phyloP scores from a whole-genome alignment of 1,284 basidiomycete genomes.

The Leucoagaricus sp. region DNA sequence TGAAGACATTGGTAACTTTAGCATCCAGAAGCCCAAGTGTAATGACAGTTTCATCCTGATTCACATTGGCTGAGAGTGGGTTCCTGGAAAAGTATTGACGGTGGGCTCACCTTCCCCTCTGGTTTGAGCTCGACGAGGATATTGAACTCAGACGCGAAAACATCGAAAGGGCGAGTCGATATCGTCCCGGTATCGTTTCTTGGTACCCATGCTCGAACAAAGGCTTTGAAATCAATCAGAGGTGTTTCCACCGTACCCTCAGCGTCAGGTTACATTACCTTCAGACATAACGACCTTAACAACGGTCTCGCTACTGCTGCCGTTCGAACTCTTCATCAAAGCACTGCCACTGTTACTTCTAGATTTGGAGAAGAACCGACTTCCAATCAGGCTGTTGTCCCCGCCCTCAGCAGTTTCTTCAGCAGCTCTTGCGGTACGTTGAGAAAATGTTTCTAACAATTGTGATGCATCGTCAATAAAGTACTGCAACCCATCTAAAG shows the following conservation, averaged over 20 bases:
- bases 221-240: constrained; percentile 22
- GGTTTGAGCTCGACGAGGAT: constrained; percentile 11
- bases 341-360: constrained; percentile 40
- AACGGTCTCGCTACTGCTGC: constrained; percentile 42
- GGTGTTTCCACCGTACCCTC: not conserved
- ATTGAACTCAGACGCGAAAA: constrained; percentile 11
- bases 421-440: constrained; percentile 28
- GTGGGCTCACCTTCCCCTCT: constrained; percentile 6
- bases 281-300: constrained; percentile 59
- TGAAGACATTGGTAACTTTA: constrained; percentile 48
- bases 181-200: not conserved
- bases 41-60: constrained; percentile 61
- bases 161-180: constrained; percentile 6
- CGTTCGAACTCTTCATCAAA: constrained; percentile 24
- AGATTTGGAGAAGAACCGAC: constrained; percentile 74
- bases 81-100: not conserved
- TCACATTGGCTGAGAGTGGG: not conserved
- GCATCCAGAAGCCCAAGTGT: constrained; percentile 66
- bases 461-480: constrained; percentile 85
- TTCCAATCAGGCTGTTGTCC: constrained; percentile 79
- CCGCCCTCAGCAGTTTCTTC: constrained; percentile 41
- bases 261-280: constrained; percentile 39
- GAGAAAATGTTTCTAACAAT: constrained; percentile 50
- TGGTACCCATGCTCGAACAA: constrained; percentile 13
- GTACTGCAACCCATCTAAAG: constrained; percentile 78